These are phyloP conservation scores for Thermomyces lanuginosus DNA, from an alignment of 2,329 filamentous ascomycete genomes.

Conservation along the genomic window DNA sequence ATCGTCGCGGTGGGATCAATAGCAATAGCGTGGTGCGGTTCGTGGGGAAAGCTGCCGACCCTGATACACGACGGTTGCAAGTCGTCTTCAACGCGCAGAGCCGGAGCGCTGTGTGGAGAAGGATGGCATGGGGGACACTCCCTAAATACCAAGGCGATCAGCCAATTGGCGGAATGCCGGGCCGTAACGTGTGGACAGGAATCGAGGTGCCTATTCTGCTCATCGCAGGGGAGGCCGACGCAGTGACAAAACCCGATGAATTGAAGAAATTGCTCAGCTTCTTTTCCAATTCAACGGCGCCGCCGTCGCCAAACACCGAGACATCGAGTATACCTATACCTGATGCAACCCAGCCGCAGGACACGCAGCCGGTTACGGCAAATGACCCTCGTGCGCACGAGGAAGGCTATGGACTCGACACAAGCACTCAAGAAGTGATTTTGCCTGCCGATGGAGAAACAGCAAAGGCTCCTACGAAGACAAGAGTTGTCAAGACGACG, in stretches of 20 bases:
- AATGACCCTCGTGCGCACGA: constrained; percentile 12
- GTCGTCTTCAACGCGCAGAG: constrained; percentile 57
- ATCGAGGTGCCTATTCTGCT: constrained; percentile 61
- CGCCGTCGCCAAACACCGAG: constrained; percentile 12
- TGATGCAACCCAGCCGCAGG: constrained; percentile 16
- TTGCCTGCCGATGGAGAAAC: constrained; percentile 1
- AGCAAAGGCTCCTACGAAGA: constrained; percentile 10
- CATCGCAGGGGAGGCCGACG: constrained; percentile 61
- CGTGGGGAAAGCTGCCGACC: constrained; percentile 29
- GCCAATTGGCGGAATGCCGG: constrained; percentile 49
- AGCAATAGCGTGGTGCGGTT: constrained; percentile 69
- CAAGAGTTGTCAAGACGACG: constrained; percentile 44
- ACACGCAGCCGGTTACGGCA: constrained; percentile 8
- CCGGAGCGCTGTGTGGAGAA: constrained; percentile 62
- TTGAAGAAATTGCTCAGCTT: constrained; percentile 47
- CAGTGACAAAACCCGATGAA: constrained; percentile 55
- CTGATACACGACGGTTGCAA: constrained; percentile 27
- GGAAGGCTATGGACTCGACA: constrained; percentile 13
- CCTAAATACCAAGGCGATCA: constrained; percentile 41
- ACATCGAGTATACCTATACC: constrained; percentile 13
- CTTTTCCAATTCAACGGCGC: constrained; percentile 16
- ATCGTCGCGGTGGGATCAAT: constrained; percentile 58
- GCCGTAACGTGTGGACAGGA: constrained; percentile 53
- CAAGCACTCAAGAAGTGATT: neutral
- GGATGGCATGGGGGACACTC: constrained; percentile 59